These are phyloP conservation scores for Hydrangea macrophylla DNA, from an alignment of 148 eudicot genomes.

Conservation along the genomic window DNA sequence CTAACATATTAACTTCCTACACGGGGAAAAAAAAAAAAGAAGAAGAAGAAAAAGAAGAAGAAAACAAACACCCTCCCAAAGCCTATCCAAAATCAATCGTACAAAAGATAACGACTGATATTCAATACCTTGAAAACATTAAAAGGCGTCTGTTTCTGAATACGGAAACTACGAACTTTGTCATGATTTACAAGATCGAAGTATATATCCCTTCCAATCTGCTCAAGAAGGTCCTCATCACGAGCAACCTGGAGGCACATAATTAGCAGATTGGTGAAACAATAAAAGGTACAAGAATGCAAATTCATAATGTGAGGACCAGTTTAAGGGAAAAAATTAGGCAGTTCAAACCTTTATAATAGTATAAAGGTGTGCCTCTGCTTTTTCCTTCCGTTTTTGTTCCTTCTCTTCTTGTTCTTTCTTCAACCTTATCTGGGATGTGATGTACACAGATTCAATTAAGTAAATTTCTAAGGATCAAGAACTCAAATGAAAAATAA, in stretches of 20 bases:
- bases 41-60: too few species aligned
- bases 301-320: neutral
- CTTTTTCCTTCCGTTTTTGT: slow-evolving; percentile 69
- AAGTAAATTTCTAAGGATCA: neutral
- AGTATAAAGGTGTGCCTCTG: slow-evolving; percentile 84
- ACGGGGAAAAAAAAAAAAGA: too few species aligned
- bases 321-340: too few species aligned
- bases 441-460: neutral
- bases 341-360: slow-evolving; percentile 64
- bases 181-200: slow-evolving; percentile 96
- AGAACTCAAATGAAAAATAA: neutral
- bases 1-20: too few species aligned
- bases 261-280: neutral
- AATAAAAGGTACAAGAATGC: neutral
- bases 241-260: slow-evolving; percentile 60
- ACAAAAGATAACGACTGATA: neutral
- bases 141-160: slow-evolving; percentile 74
- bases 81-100: slow-evolving; percentile 3
- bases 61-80: too few species aligned
- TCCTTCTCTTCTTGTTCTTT: slow-evolving; percentile 86
- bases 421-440: slow-evolving; percentile 62
- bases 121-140: slow-evolving; percentile 64
- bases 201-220: slow-evolving; percentile 71
- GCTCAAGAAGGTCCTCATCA: slow-evolving; percentile 68
- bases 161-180: slow-evolving; percentile 66